phyloP scores from a whole-genome alignment of 169 alveolate species.

The Plasmodium reichenowi region DNA sequence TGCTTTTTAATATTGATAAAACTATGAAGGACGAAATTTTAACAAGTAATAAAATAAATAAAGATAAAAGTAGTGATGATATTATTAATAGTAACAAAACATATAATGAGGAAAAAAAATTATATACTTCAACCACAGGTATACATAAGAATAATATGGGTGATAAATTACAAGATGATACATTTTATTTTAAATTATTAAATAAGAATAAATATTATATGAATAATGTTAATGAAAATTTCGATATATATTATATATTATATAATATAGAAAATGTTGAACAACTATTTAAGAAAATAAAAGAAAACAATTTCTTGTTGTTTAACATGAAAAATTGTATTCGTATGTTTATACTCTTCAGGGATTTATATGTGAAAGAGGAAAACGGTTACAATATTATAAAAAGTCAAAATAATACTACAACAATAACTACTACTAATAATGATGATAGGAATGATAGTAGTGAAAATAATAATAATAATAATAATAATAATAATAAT shows the following conservation, averaged over 20 bases:
- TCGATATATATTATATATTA: background rate
- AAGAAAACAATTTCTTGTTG: background rate
- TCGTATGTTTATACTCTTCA: too few species aligned
- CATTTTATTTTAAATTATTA: background rate
- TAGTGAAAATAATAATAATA: too few species aligned
- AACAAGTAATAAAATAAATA: background rate
- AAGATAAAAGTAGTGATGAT: background rate
- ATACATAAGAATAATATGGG: background rate
- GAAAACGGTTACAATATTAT: too few species aligned
- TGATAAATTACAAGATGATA: background rate
- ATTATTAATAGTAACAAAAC: background rate
- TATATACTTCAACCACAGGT: too few species aligned
- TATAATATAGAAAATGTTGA: background rate
- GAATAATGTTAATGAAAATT: background rate
- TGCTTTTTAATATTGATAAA: constrained; percentile 6
- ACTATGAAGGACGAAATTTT: background rate
- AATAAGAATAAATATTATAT: background rate
- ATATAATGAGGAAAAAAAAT: background rate
- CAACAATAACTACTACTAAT: too few species aligned
- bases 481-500: too few species aligned
- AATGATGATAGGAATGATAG: too few species aligned
- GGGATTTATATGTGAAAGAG: too few species aligned
- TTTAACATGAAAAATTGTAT: constrained; percentile 1
- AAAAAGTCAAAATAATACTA: too few species aligned
- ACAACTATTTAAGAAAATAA: constrained; percentile 7